phyloP scores from a whole-genome alignment of 129 eudicot genomes.

The Tagetes patula region DNA sequence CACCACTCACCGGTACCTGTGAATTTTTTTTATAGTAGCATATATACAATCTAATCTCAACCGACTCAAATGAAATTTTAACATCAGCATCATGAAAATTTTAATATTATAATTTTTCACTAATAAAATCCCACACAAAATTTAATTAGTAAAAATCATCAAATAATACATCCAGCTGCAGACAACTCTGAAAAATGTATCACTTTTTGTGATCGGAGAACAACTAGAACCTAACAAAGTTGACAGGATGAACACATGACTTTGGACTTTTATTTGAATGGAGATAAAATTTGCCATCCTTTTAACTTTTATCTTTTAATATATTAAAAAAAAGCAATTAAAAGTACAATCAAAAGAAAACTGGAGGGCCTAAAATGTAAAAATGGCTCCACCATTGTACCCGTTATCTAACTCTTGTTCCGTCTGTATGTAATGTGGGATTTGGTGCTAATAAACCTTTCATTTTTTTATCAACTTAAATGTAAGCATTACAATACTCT shows the following conservation, averaged over 20 bases:
- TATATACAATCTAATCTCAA: no score
- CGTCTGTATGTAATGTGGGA: slow-evolving; percentile 12
- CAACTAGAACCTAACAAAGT: slow-evolving; percentile 31
- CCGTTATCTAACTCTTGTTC: slow-evolving; percentile 18
- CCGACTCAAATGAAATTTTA: no score
- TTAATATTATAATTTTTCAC: no score
- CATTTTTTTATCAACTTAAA: no score
- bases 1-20: no score
- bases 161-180: no score
- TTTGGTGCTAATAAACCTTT: neutral
- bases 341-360: slow-evolving; percentile 27
- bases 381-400: slow-evolving; percentile 34
- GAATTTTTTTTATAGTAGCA: no score
- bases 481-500: no score
- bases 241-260: slow-evolving; percentile 28
- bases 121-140: no score
- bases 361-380: slow-evolving; percentile 26
- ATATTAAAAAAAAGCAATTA: slow-evolving; percentile 10
- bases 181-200: no score
- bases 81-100: no score
- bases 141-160: no score
- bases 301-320: slow-evolving; percentile 35
- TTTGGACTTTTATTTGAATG: slow-evolving; percentile 26
- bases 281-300: slow-evolving; percentile 13
- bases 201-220: slow-evolving; percentile 19